phyloP scores from a whole-genome alignment of 148 eudicot genomes.

The Selenicereus undatus region DNA sequence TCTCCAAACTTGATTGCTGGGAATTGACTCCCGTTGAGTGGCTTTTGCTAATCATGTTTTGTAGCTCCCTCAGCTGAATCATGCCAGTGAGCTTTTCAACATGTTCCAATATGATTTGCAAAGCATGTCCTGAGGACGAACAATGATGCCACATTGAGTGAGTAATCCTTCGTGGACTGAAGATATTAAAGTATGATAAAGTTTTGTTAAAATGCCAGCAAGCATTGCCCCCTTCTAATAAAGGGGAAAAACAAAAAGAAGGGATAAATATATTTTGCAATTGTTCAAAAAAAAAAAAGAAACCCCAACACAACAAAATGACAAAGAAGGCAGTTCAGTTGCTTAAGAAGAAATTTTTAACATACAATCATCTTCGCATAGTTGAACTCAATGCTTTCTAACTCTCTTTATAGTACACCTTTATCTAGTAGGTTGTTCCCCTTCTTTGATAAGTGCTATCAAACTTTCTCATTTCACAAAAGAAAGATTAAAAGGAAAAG shows the following conservation, averaged over 20 bases:
- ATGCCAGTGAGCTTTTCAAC: constrained; percentile 91
- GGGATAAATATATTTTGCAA: neutral
- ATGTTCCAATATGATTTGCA: constrained; percentile 91
- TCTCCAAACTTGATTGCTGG: constrained; percentile 38
- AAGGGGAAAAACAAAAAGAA: neutral
- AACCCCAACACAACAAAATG: neutral
- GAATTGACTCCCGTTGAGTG: constrained; percentile 41
- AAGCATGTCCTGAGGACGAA: constrained; percentile 58
- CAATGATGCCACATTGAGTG: neutral
- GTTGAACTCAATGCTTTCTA: too few species aligned
- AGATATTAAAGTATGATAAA: neutral
- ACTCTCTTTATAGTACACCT: neutral
- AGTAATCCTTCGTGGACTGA: neutral
- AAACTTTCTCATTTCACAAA: neutral
- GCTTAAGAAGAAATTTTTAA: neutral
- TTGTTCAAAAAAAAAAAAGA: neutral
- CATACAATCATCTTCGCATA: neutral
- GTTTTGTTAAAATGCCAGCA: neutral
- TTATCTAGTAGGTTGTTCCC: neutral
- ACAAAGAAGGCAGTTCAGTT: neutral
- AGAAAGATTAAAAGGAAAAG: neutral
- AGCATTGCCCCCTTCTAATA: neutral
- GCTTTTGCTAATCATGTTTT: constrained; percentile 60
- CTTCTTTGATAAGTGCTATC: neutral
- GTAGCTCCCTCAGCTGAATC: constrained; percentile 85